phyloP scores from a whole-genome alignment of 176 grass and related monocot species.

The Juncus effusus region DNA sequence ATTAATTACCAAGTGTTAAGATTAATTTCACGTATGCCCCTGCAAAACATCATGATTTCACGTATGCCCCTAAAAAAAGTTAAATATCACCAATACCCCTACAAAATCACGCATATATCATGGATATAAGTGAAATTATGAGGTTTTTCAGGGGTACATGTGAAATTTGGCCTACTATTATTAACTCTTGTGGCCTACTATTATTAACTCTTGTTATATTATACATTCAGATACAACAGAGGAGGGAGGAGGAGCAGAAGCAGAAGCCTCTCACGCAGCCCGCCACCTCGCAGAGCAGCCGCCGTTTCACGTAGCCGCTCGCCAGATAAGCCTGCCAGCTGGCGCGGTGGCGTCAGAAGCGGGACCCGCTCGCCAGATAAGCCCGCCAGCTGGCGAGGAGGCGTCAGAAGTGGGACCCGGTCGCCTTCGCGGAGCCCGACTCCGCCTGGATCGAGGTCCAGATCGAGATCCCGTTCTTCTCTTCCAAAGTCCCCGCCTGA shows the following conservation, averaged over 20 bases:
- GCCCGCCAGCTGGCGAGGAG: constrained; percentile 35
- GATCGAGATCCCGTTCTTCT: constrained; percentile 54
- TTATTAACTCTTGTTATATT: constrained; percentile 13
- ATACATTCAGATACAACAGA: constrained; percentile 22
- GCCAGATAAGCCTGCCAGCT: constrained; percentile 34
- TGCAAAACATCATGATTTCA: too few species aligned
- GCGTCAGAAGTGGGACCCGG: constrained; percentile 9
- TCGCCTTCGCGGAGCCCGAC: constrained; percentile 71
- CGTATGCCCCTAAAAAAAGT: too few species aligned
- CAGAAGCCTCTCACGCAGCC: constrained; percentile 62
- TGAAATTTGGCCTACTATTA: constrained; percentile 9
- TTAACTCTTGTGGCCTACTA: constrained; percentile 12
- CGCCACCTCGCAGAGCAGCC: constrained; percentile 48
- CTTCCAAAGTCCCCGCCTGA: constrained; percentile 44
- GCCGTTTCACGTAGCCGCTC: constrained; percentile 60
- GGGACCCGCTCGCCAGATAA: constrained; percentile 59
- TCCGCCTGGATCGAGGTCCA: constrained; percentile 58
- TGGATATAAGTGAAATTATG: too few species aligned
- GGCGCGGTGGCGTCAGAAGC: constrained; percentile 35
- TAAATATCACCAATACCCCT: too few species aligned
- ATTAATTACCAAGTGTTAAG: neutral
- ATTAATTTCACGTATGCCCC: neutral
- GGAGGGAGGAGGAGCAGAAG: constrained; percentile 75
- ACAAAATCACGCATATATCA: too few species aligned
- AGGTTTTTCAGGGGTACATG: neutral